Evolutionary conservation across 192 early-diverging fungal genomes (phyloP).

Genomic region (Allomyces macrogynus): DNA sequence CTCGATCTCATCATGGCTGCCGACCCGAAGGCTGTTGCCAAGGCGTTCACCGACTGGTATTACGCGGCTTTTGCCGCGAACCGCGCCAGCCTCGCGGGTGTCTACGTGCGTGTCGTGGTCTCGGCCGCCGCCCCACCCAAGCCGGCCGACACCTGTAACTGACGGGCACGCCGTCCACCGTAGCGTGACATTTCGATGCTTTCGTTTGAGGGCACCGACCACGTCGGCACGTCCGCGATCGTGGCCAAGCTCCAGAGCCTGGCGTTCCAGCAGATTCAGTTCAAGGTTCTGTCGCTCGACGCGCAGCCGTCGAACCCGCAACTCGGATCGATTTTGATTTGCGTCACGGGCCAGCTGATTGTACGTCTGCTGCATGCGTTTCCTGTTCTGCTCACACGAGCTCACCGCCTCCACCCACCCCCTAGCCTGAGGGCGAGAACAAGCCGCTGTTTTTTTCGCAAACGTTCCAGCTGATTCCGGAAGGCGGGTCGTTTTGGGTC

Average conservation of each 20-base stretch:
- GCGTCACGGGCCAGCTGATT: constrained; percentile 72
- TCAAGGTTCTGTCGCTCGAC: constrained; percentile 58
- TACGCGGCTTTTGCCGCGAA: constrained; percentile 66
- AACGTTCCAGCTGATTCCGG: constrained; percentile 66
- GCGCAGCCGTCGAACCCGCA: constrained; percentile 50
- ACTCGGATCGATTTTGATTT: constrained; percentile 43
- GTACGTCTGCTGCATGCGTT: constrained; percentile 15
- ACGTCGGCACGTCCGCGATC: constrained; percentile 38
- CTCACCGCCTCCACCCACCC: background rate
- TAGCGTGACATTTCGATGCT: constrained; percentile 41
- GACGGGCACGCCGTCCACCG: background rate
- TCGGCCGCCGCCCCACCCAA: background rate
- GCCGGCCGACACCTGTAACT: background rate
- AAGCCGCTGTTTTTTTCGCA: constrained; percentile 68
- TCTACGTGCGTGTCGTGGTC: constrained; percentile 52
- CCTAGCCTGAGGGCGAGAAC: constrained; percentile 40
- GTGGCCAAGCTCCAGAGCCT: constrained; percentile 57
- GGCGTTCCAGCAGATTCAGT: constrained; percentile 53
- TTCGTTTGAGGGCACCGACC: constrained; percentile 57
- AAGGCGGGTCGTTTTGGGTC: constrained; percentile 47
- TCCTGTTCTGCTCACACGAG: background rate
- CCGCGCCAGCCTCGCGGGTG: constrained; percentile 33
- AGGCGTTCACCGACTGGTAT: constrained; percentile 66
- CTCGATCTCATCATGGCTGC: no score
- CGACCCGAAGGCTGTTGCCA: constrained; percentile 16